These are phyloP conservation scores for Lycium barbarum DNA, from an alignment of 257 asterid species.

Conservation along the genomic window DNA sequence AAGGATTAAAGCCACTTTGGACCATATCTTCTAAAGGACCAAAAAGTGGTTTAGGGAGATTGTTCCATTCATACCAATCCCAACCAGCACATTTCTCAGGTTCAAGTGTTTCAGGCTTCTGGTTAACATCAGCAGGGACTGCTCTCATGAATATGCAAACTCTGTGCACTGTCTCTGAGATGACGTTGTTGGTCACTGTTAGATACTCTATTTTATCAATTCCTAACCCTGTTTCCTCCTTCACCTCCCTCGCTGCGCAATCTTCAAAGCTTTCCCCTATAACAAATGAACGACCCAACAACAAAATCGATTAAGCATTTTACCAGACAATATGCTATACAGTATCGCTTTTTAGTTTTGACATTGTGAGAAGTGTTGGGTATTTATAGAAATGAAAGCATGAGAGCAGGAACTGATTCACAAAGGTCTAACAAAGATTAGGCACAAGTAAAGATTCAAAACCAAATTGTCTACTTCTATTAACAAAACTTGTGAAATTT, in stretches of 20 bases:
- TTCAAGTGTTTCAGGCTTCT: constrained; percentile 58
- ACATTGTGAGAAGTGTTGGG: not conserved
- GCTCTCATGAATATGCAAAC: constrained; percentile 67
- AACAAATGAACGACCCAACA: not conserved
- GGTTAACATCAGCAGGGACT: constrained; percentile 42
- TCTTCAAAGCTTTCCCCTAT: constrained; percentile 72
- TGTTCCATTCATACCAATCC: constrained; percentile 77
- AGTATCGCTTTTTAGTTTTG: not conserved
- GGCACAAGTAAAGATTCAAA: not conserved
- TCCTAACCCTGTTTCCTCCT: constrained; percentile 77
- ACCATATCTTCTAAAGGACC: constrained; percentile 53
- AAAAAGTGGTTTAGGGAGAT: constrained; percentile 73
- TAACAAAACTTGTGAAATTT: not conserved
- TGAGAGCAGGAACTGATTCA: not conserved
- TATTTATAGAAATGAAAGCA: not conserved
- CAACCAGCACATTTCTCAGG: constrained; percentile 84
- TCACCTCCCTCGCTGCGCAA: constrained; percentile 72
- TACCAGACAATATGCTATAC: not conserved
- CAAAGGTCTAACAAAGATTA: not conserved
- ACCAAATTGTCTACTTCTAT: not conserved
- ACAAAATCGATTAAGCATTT: not conserved
- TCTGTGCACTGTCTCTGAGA: constrained; percentile 42
- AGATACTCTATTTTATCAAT: constrained; percentile 43
- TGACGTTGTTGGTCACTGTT: constrained; percentile 56
- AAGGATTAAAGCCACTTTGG: constrained; percentile 55